phyloP scores from a whole-genome alignment of 2,329 filamentous ascomycete genomes.

The Colletotrichum paranaense region DNA sequence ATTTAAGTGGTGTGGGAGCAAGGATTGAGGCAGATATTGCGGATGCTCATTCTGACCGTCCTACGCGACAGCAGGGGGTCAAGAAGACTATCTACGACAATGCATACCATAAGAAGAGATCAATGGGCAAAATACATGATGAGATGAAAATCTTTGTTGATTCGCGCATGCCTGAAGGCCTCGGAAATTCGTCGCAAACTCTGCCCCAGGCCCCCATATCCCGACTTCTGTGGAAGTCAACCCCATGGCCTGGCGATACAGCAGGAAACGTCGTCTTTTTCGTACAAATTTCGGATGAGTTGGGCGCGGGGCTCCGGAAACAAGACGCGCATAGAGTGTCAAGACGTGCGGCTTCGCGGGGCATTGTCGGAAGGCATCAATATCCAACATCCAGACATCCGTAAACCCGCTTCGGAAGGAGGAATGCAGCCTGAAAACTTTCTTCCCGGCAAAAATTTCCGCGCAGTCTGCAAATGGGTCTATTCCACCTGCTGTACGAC shows the following conservation, averaged over 20 bases:
- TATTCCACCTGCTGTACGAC: not conserved
- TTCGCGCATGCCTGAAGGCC: too few relatives aligned
- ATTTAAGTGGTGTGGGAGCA: too few relatives aligned
- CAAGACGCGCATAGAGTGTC: not conserved
- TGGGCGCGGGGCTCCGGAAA: not conserved
- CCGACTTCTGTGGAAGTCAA: too few relatives aligned
- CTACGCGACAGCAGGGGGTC: too few relatives aligned
- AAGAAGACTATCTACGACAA: too few relatives aligned
- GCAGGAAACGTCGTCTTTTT: not conserved
- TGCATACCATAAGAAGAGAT: too few relatives aligned
- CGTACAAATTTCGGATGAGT: not conserved
- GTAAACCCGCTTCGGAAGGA: not conserved
- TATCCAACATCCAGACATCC: not conserved
- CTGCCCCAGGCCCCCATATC: too few relatives aligned
- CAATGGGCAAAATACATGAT: too few relatives aligned
- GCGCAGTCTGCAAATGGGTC: not conserved
- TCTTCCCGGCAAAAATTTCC: not conserved
- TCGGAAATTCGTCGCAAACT: too few relatives aligned
- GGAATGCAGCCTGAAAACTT: not conserved
- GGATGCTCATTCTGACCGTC: too few relatives aligned
- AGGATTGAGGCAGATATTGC: too few relatives aligned
- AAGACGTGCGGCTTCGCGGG: not conserved
- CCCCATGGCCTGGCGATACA: not conserved
- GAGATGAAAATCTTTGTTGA: too few relatives aligned
- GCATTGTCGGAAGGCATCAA: slow-evolving; percentile 4